Conservation (phyloP, 2,329 filamentous ascomycete species). For the Fusarium transvaalense region DNA sequence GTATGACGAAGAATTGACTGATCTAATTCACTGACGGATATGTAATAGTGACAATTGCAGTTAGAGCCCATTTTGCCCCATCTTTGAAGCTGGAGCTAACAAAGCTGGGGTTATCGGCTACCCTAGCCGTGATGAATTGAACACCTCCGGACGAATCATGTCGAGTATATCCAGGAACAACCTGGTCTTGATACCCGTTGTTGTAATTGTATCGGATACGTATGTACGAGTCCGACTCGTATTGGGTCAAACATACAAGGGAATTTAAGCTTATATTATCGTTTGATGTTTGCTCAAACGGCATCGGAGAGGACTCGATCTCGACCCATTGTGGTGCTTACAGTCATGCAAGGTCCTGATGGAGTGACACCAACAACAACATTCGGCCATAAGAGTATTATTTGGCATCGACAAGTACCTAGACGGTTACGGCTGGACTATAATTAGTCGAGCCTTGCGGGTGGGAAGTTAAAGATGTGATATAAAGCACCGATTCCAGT, state of each 20-base stretch:
- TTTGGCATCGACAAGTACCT: background rate
- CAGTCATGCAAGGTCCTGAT: background rate
- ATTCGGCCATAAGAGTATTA: background rate
- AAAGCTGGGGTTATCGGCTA: conserved; percentile 7
- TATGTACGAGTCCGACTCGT: background rate
- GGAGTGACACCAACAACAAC: background rate
- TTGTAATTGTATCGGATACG: background rate
- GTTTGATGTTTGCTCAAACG: background rate
- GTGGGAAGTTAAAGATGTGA: background rate
- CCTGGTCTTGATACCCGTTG: background rate
- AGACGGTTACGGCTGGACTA: background rate
- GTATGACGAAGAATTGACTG: conserved; percentile 14
- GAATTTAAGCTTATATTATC: background rate
- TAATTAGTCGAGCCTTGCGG: background rate
- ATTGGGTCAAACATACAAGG: background rate
- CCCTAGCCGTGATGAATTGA: conserved; percentile 27
- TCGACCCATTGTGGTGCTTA: background rate
- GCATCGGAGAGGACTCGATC: background rate
- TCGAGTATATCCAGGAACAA: background rate
- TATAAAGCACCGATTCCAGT: background rate
- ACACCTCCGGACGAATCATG: background rate
- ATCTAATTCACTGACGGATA: background rate
- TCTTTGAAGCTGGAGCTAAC: background rate
- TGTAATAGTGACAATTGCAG: background rate
- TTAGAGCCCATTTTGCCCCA: background rate